Conservation (phyloP, 371 early-diverging fungal genomes). For the Syncephalastrum sp. region DNA sequence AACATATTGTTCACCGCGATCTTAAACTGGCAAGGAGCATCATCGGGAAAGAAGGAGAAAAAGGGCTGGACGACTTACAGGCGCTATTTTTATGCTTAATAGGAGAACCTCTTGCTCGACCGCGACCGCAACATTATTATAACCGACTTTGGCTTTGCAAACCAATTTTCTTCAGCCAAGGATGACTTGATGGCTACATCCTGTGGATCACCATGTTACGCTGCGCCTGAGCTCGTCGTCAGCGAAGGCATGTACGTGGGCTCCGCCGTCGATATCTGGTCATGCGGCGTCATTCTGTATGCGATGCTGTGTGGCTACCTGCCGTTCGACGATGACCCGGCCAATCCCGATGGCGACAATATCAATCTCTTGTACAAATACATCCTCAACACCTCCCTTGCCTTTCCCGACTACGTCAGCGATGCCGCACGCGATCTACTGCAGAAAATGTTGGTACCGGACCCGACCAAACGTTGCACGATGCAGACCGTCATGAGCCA, state of each 20-base stretch:
- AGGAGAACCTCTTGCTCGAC: conserved; percentile 94
- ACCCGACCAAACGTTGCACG: conserved; percentile 83
- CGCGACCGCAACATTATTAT: conserved; percentile 88
- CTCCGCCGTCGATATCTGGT: conserved; percentile 97
- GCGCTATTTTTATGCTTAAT: conserved; percentile 9
- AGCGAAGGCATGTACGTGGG: conserved; percentile 96
- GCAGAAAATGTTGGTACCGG: conserved; percentile 89
- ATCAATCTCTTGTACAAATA: conserved; percentile 96
- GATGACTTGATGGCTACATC: conserved; percentile 88
- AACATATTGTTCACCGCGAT: conserved; percentile 94
- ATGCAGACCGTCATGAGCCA: conserved; percentile 88
- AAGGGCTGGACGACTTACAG: too few relatives aligned
- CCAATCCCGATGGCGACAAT: conserved; percentile 95
- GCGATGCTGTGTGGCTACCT: conserved; percentile 98
- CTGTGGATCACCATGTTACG: conserved; percentile 98
- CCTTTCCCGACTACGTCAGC: conserved; percentile 89
- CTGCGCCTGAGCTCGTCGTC: conserved; percentile 97
- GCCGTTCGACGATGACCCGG: conserved; percentile 99
- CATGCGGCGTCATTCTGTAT: conserved; percentile 93
- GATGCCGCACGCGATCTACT: conserved; percentile 80
- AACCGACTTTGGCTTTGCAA: conserved; percentile 99
- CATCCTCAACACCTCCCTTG: conserved; percentile 86
- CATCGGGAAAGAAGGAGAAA: too few relatives aligned
- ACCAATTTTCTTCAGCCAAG: conserved; percentile 74
- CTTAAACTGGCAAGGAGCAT: conserved; percentile 76